Base-by-base conservation (phyloP, 2,329 filamentous ascomycete genomes). In the Apiospora malaysiana region DNA sequence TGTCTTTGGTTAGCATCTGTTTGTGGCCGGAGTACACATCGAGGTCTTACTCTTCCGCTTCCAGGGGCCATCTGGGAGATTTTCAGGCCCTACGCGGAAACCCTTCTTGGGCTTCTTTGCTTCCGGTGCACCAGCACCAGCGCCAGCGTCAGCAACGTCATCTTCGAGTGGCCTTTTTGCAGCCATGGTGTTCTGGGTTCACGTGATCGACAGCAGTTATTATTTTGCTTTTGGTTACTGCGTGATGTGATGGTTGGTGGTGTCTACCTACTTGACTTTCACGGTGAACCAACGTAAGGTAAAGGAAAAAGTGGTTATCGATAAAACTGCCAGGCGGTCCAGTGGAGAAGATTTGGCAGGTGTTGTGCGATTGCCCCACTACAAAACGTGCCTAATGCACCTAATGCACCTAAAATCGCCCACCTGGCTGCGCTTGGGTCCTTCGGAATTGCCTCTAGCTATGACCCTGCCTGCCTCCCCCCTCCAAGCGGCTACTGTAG, bases 41-140 rank as follows among this genome's bases (percentile, higher is more conserved):
- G 8, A 4, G 6, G n/a, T 40, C 79, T 71, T 76, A 88, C 86
- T 84, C 83, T 97, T 97, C 77, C 95, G 91, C 77, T 90, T 90
- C 88, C 96, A 94, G 27, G 92, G 92, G 70, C 95, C 95, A 80
- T 98, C 95, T 51, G 95, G 95, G 37, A 98, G 86, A 80, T 98
- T 97, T 47, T 92, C 92, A 42, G 95, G 95, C 0, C 95, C 95
- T 70, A 98, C 92, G 51, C 89, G 89, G 84, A 98, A 98, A 68
- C 93, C 94, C 76, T 93, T 92, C 74, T 84, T 85, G 71, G 82
- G 82, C 79, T 88, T 89, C 78, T 89, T 89, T 21, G 81, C 78
- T 9, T 80, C 82, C 51, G 81, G 75, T 65, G 78, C 78, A 21
- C 78, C 74, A 72, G 83, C 82, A 14, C 42, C 42, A 45, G 42